Base-by-base conservation (phyloP, 176 grass and related monocot species). In the Chloris gayana region DNA sequence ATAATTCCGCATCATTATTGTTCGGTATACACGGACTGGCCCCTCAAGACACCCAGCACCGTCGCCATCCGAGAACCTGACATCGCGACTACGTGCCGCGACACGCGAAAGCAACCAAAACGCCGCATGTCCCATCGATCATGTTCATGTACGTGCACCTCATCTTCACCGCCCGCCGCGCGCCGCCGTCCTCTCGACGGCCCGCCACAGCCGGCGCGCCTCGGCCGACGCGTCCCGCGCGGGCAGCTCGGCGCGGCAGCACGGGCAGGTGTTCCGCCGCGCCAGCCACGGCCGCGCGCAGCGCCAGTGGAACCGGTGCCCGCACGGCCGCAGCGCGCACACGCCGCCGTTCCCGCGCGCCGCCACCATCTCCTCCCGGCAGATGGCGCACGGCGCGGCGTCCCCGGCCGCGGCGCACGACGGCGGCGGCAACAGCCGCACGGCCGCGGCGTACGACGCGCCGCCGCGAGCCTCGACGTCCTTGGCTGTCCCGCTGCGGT, bases 201-300 rank as follows among this genome's bases (percentile, higher is more conserved):
- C 82, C 22, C 89, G 87, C 95, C 95, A 97, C 47, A 98, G 70
- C 10, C 95, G 73, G 17, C 89, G 83, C 65, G 93, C 88, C 83
- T 98, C 95, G 1, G 70, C 73, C 9, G 84, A 33, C 63, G 87
- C 83, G 58, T 98, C 88, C 74, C 89, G 77, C 3, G 89, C 83
- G 25, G 92, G 95, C 33, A 98, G 72, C 85, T 98, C 92, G 47
- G 83, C 88, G 64, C 95, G 87, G 85, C 95, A 98, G 82, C 89
- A 98, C 12, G 95, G 95, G 83, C 95, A 97, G 14, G 89, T 97
- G 89, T 97, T 92, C 21, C 90, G 85, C 80, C 85, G 78, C 14
- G 72, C 79, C 22, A 97, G 79, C 95, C 95, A 94, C 58, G 67
- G 74, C 69, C 91, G 75, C 69, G 87, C 95, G 83, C 95, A 98